Base-by-base conservation (phyloP, 2,329 filamentous ascomycete species). In the Truncatella angustata region DNA sequence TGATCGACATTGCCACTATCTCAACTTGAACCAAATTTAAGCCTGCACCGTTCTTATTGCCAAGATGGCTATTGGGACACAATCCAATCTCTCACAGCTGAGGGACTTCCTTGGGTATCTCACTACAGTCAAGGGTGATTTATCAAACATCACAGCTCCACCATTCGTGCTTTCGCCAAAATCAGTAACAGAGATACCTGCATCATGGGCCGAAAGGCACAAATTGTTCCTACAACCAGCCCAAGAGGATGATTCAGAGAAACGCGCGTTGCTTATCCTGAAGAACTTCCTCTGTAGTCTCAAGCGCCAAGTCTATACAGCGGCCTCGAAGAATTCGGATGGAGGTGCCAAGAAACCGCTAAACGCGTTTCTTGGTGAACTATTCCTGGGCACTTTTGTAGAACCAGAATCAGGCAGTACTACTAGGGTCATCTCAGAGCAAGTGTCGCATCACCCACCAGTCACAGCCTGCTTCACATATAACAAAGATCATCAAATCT, bases 131-230 rank as follows among this genome's bases (percentile, higher is more conserved):
- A 80, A 79, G 65, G 78, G 78, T 61, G 78, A 81, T 60, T 72
- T 81, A 4, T 79, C 78, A 23, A 74, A 78, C 50, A 75, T 81
- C 70, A 81, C 78, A 7, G 78, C 78, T 4, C 79, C 78, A 10
- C 77, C 78, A 4, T 81, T 80, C 63, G 77, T 81, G 52, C 74
- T 81, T 48, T 77, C 75, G 34, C 75, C 75, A 20, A 79, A 72
- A 39, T 82, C 79, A 2, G 75, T 81, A 36, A 78, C 76, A 52
- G 78, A 81, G 57, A 80, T 80, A 66, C 78, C 76, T n/a, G 75
- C 76, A 1, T 78, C 79, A 64, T 81, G 78, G 78, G 73, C 77
- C n/a, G 77, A 80, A 56, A 77, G 78, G 61, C 79, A 78, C 30
- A 68, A 70, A 21, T 61, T 79, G 0, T 78, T 79, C 57, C 63